Evolutionary conservation across 1,284 basidiomycete species (phyloP), one percentile per base, ranked within the genome.

Genomic region (Porodaedalea pini): DNA sequence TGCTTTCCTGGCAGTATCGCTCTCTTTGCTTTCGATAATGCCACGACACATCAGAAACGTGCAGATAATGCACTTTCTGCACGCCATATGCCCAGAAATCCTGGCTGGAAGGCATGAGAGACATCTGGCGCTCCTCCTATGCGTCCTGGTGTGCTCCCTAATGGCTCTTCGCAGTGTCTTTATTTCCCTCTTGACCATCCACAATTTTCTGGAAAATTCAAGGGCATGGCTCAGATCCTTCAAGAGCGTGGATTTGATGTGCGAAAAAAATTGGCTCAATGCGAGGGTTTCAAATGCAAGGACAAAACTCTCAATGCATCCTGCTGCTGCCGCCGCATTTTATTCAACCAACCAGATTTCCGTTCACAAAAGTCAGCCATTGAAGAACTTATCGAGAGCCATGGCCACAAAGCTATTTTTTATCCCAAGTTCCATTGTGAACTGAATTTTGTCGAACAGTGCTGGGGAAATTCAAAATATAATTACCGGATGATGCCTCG

Each of bases 261-360:
- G 17, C 6, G 60, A 13, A 57, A 57, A 1, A 36, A 52, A 8
- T n/a, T n/a, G n/a, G 55, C 58, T 3, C 41, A 68, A 54, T 68
- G 65, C 56, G 53, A 47, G 17, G 51, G 39, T 0, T 68, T 68
- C 60, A 67, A 68, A 19, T 69, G 67, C 39, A 17, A 53, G 1
- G 39, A 44, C 27, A 58, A 43, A 5, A 27, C 8, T 13, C 17
- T 31, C 8, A 15, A 13, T 13, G 52, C 52, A 0, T 19, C 56
- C 11, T 68, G 66, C 57, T 69, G 67, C 57, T 62, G 59, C 45
- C 50, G 62, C 13, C 45, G 62, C 1, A 55, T 67, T 13, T 61
- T 69, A 2, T 69, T 56, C 55, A 66, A 63, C 43, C 53, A 70
- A 44, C 68, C 63, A 2, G 64, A 70, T 45, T 69, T 70, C 31